Evolutionary conservation across 495 filamentous ascomycete species (phyloP).

Genomic region (Jackrogersella minutella): DNA sequence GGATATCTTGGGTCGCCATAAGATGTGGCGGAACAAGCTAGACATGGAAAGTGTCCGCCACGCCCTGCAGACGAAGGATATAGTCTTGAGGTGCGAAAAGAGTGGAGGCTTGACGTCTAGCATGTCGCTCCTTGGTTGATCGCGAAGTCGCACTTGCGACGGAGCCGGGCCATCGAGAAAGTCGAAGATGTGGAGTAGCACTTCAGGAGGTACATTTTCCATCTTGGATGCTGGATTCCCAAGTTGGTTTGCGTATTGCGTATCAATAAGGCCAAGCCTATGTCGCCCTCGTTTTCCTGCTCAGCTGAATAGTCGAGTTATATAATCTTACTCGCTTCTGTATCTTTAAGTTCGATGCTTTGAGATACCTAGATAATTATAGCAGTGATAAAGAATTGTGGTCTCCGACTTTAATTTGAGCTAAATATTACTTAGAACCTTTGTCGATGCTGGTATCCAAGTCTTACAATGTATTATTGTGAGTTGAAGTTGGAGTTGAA

Average conservation of each 20-base stretch:
- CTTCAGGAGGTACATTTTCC: conserved; percentile 52
- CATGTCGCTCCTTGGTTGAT: conserved; percentile 48
- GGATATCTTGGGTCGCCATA: conserved; percentile 45
- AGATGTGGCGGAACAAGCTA: conserved; percentile 53
- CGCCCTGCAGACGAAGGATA: conserved; percentile 50
- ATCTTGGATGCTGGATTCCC: conserved; percentile 21
- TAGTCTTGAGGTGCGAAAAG: conserved; percentile 47
- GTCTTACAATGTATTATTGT: background rate
- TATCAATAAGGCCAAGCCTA: too few relatives aligned
- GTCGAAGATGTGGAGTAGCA: conserved; percentile 50
- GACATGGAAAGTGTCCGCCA: conserved; percentile 52
- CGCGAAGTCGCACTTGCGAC: conserved; percentile 47
- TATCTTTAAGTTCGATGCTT: background rate
- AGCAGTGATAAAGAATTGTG: too few relatives aligned
- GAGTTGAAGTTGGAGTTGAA: background rate
- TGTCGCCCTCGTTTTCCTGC: background rate
- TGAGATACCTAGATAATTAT: background rate
- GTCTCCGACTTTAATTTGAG: too few relatives aligned
- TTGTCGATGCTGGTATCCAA: background rate
- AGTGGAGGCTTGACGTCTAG: conserved; percentile 27
- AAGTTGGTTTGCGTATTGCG: too few relatives aligned
- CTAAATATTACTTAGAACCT: background rate
- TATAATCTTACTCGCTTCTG: background rate
- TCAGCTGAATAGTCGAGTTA: background rate
- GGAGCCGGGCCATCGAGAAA: conserved; percentile 48